Evolutionary conservation across 177 flowering plant species (phyloP), one percentile per base, ranked within the genome.

Genomic region (Telopea speciosissima): DNA sequence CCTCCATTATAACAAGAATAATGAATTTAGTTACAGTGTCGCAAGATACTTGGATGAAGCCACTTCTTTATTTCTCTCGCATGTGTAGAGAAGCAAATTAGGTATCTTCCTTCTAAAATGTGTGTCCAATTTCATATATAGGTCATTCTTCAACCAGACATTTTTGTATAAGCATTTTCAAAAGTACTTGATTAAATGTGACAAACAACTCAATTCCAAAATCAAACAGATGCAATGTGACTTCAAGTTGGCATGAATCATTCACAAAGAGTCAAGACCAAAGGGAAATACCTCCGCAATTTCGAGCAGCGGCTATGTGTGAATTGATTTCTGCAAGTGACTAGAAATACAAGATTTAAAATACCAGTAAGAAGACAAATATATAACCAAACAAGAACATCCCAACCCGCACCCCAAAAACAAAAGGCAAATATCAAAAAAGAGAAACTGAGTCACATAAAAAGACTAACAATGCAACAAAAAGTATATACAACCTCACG

Each of bases 141-240:
- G 36, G 26, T 25, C 36, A 26, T 62, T 62, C 28, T 65, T 63
- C 65, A 60, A 45, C 62, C 24, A 56, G 89, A 93, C 96, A 97
- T 89, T 97, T 98, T 79, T 81, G 84, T 19, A 21, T 19, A 2
- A 3, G 22, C n/a, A 19, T 58, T 58, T 3, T 58, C 23, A 49
- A 16, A 44, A 22, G 26, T n/a, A 71, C 17, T 61, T 56, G 36
- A n/a, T 25, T 65, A 68, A 74, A 56, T 24, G 71, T 66, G 5
- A 28, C 44, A 63, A 28, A 23, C 14, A 60, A 60, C 52, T 63
- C 40, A 69, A 63, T 40, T 36, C 3, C 40, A 36, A 8, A 31
- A 8, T 36, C 40, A 36, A 36, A 36, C 8, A 36, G 8, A 36
- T 36, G 54, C 8, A 49, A 6, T 49, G 54, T 58, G 61, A 17